Evolutionary conservation across 169 alveolate species (phyloP), one percentile per base, ranked within the genome.

Genomic region (Eimeria falciformis): DNA sequence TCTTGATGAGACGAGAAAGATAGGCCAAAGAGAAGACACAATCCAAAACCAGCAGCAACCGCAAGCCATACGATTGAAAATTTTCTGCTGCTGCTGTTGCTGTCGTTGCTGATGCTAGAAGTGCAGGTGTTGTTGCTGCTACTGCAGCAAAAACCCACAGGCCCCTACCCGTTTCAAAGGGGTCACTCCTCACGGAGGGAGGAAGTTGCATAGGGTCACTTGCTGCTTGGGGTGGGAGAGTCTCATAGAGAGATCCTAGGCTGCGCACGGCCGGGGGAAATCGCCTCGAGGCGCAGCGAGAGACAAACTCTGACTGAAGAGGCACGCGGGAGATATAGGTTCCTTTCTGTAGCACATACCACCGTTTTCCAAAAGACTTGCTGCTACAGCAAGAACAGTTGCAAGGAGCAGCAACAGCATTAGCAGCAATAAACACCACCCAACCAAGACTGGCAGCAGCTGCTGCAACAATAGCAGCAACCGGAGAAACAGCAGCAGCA

Each of bases 311-410:
- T n/a, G 87, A 3, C n/a, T 50, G 62, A 25, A 50, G 45, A 14
- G 87, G 87, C 71, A 47, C 69, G 43, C 87, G 87, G 11, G 87
- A 78, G 25, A 25, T 40, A 47, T 5, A 50, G 40, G 18, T 47
- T 14, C 87, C n/a, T n/a, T 78, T 23, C 87, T 78, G 87, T 45
- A 9, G 45, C 71, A 78, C n/a, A 17, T 53, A 21, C 65, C n/a
- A 53, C 40, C 40, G 65, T 53, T 3, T 17, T 2, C 2, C 3
- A 53, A 53, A 3, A 3, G 65, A 18, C 18, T 0, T n/a, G 68
- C 5, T n/a, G 18, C 68, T 21, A 14, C 23, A 2, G 68, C 18
- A 27, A 18, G 40, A 25, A 7, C 37, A 17, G 21, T 66, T 66
- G 77, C 7, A 55, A n/a, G n/a, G n/a, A n/a, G 68, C 68, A 55